These are phyloP conservation scores for Suillus decipiens DNA, from an alignment of 768 basidiomycete species.

Conservation along the genomic window DNA sequence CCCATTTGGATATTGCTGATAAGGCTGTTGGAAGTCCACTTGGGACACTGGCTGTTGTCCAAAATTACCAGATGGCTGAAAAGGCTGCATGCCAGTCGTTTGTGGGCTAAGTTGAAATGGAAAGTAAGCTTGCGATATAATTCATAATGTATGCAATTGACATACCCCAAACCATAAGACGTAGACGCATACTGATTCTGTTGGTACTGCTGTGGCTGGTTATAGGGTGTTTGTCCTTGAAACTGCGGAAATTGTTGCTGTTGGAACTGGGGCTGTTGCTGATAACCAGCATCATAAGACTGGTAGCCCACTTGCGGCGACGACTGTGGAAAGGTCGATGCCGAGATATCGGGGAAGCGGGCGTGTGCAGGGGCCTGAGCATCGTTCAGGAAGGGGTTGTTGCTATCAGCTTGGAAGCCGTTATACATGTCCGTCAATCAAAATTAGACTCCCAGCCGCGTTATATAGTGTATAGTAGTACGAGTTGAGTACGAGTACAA, in stretches of 20 bases:
- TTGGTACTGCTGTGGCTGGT: slow-evolving; percentile 22
- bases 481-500: background rate
- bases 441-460: background rate
- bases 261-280: slow-evolving; percentile 38
- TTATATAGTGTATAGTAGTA: background rate
- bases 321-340: slow-evolving; percentile 26
- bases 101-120: slow-evolving; percentile 31
- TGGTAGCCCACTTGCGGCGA: slow-evolving; percentile 33
- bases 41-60: slow-evolving; percentile 53
- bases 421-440: slow-evolving; percentile 1
- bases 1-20: slow-evolving; percentile 24
- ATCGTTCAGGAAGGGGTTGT: slow-evolving; percentile 71
- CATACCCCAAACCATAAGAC: slow-evolving; percentile 28
- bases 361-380: slow-evolving; percentile 40
- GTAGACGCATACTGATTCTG: slow-evolving; percentile 26
- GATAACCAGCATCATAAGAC: slow-evolving; percentile 29
- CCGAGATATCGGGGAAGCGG: slow-evolving; percentile 67
- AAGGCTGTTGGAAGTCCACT: slow-evolving; percentile 13
- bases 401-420: slow-evolving; percentile 26
- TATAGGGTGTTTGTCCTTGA: slow-evolving; percentile 10
- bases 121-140: background rate
- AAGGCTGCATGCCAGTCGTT: slow-evolving; percentile 30
- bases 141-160: slow-evolving; percentile 19
- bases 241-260: slow-evolving; percentile 23
- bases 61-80: slow-evolving; percentile 57